A percentile compares a stretch with the other conserved stretches of the same genome.
phyloP scores from a whole-genome alignment of 1,139 yeast genomes.

The Nadsonia starkeyi-henricii region DNA sequence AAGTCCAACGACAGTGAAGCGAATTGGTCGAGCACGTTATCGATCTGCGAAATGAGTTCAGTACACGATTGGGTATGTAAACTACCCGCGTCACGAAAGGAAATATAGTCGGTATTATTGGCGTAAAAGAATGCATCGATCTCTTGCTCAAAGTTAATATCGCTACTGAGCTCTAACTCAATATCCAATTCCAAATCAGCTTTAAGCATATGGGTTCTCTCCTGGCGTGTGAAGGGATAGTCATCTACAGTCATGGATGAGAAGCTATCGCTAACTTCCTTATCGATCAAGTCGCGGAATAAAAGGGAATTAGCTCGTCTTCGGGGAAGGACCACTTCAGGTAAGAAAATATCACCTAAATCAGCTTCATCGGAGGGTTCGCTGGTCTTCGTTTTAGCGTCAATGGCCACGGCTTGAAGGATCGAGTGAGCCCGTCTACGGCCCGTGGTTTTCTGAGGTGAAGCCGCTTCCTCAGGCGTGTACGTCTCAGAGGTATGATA shows the following conservation, averaged over 20 bases:
- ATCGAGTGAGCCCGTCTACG: constrained; percentile 17
- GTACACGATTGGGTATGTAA: constrained; percentile 21
- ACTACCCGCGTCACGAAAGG: constrained; percentile 20
- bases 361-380: constrained; percentile 1
- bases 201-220: constrained; percentile 16
- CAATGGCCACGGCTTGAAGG: constrained; percentile 18
- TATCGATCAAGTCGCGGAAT: neutral
- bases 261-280: no score
- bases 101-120: constrained; percentile 12
- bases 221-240: constrained; percentile 9
- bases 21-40: constrained; percentile 29
- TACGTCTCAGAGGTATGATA: constrained; percentile 11
- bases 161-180: constrained; percentile 1
- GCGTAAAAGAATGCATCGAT: constrained; percentile 17
- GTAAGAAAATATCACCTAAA: constrained; percentile 7
- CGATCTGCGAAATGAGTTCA: constrained; percentile 30
- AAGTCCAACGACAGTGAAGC: constrained; percentile 36
- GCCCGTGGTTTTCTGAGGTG: constrained; percentile 1
- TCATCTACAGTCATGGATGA: neutral
- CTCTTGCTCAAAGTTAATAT: constrained; percentile 4
- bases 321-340: constrained; percentile 12
- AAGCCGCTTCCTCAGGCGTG: constrained; percentile 4
- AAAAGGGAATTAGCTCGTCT: constrained; percentile 13
- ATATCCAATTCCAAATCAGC: neutral
- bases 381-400: constrained; percentile 4